Evolutionary conservation across 768 basidiomycete genomes (phyloP), one percentile per base, ranked within the genome.

Genomic region (Peribolospora kevripleyi): DNA sequence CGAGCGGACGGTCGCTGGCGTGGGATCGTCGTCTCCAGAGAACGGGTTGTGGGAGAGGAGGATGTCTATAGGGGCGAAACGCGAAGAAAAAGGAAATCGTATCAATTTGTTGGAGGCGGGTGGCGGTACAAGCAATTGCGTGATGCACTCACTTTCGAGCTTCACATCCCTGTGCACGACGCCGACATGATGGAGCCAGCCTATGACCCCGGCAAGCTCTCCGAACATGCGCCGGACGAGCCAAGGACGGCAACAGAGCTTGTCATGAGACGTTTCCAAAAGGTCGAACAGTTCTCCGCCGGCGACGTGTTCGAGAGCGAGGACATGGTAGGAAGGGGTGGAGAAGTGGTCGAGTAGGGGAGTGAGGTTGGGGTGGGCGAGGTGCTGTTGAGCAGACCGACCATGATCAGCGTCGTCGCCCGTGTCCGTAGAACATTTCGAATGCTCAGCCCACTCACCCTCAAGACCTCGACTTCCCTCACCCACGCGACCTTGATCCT

Each of bases 151-250:
- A 75, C 74, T 75, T 61, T 75, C 74, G 40, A 75, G 76, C 69
- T 91, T 91, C 69, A 91, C 78, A 67, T 90, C 87, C 3, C 87
- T 74, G 66, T 91, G 87, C 2, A 91, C 85, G 46, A 88, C 72
- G 1, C 79, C 79, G 10, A 82, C 81, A 45, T 75, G 72, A 62
- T 91, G 86, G 76, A 91, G 79, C 83, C 84, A 91, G 5, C 76
- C 78, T 0, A 88, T 80, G 5, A 80, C 85, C 42, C 74, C 73
- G 56, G 75, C 77, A 3, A 91, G 71, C 66, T 88, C 87, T 42
- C 71, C 71, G 73, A 80, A 85, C 50, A 88, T 78, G 38, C 83
- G 68, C 48, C 76, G 68, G 3, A 85, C 68, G 13, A 81, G 73
- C 4, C 57, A 60, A 25, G 25, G 25, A 25, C 1, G 25, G 47